These are phyloP conservation scores for Diaporthe caulivora DNA, from an alignment of 2,329 filamentous ascomycete species.

Conservation along the genomic window DNA sequence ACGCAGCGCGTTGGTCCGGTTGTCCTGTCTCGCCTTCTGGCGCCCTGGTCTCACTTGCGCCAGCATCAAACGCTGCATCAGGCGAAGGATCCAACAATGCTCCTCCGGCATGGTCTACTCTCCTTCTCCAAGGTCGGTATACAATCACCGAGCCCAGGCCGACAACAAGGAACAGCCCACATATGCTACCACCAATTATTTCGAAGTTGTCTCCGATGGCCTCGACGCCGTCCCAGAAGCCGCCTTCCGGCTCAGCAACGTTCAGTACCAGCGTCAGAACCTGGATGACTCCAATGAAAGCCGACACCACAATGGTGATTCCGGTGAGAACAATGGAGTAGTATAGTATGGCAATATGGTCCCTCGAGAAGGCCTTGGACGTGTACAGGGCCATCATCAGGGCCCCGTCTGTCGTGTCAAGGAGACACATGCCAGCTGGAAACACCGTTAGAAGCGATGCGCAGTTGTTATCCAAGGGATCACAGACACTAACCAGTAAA, in stretches of 20 bases:
- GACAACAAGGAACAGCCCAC: constrained; percentile 84
- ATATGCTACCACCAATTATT: constrained; percentile 87
- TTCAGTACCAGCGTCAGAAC: constrained; percentile 83
- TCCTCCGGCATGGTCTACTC: constrained; percentile 50
- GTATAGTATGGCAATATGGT: constrained; percentile 91
- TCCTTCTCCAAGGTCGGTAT: constrained; percentile 82
- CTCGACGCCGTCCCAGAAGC: constrained; percentile 92
- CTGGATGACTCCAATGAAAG: constrained; percentile 89
- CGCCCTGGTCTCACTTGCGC: neutral
- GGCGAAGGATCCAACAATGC: neutral
- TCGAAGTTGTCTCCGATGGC: constrained; percentile 85
- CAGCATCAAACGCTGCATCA: neutral
- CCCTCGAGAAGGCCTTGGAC: constrained; percentile 79
- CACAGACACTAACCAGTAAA: constrained; percentile 76
- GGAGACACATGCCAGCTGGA: constrained; percentile 89
- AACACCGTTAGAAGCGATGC: neutral
- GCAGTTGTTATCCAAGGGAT: neutral
- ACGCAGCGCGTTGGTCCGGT: neutral
- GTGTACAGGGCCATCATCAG: constrained; percentile 97
- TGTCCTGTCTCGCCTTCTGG: neutral
- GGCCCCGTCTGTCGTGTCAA: constrained; percentile 93
- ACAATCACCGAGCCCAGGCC: constrained; percentile 79
- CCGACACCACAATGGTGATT: constrained; percentile 85
- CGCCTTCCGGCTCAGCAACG: constrained; percentile 77
- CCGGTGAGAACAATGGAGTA: constrained; percentile 90